Evolutionary conservation across 345 rosid species (phyloP).

Genomic region (Pistacia integerrima): DNA sequence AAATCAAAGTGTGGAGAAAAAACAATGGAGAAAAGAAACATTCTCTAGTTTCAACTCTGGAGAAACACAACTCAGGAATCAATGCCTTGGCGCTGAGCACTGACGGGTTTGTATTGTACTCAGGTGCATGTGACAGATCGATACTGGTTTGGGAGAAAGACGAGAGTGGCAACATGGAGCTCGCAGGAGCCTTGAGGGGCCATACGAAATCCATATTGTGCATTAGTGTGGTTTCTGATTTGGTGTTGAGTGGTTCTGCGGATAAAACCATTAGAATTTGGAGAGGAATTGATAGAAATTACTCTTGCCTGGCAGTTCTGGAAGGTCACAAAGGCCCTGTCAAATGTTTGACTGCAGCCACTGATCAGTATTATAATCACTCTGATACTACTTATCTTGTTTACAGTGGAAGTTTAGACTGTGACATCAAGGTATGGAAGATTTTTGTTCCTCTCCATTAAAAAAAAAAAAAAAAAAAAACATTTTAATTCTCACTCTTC

Average conservation of each 20-base stretch:
- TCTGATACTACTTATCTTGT: conserved; percentile 43
- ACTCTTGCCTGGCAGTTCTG: conserved; percentile 62
- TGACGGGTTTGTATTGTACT: conserved; percentile 55
- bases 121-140: conserved; percentile 77
- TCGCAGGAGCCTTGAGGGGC: conserved; percentile 62
- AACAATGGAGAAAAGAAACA: conserved; percentile 51
- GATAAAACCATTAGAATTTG: conserved; percentile 79
- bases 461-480: background rate
- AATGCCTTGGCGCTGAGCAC: conserved; percentile 74
- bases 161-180: conserved; percentile 43
- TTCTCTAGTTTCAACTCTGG: conserved; percentile 48
- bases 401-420: conserved; percentile 87
- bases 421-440: conserved; percentile 86
- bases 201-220: conserved; percentile 76
- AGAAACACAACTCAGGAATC: conserved; percentile 74
- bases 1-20: conserved; percentile 79
- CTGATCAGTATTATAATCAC: conserved; percentile 28
- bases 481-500: background rate
- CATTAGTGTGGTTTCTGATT: conserved; percentile 52
- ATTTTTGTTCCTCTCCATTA: conserved; percentile 42
- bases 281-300: conserved; percentile 45
- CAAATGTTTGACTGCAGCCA: conserved; percentile 74
- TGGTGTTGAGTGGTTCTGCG: conserved; percentile 86
- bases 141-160: conserved; percentile 75
- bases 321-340: conserved; percentile 89